A percentile compares a stretch with the other conserved stretches of the same genome.
Evolutionary conservation across 495 filamentous ascomycete genomes (phyloP).

Genomic region (Aspergillus haitiensis): DNA sequence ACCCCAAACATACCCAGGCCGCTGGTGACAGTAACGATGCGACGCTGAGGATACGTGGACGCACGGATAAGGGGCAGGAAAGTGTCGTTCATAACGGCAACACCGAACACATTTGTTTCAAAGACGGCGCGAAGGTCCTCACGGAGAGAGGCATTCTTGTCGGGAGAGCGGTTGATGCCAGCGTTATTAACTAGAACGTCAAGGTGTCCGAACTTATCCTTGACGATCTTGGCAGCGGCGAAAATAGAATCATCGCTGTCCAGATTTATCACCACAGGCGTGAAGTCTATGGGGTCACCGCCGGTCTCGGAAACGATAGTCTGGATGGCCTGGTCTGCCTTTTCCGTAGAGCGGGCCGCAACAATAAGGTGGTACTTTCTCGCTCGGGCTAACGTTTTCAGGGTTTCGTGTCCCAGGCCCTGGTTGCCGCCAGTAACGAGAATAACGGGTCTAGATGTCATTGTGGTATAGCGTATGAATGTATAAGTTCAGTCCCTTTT

Average conservation of each 20-base stretch:
- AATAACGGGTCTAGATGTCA: background rate
- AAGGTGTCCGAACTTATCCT: background rate
- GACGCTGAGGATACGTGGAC: background rate
- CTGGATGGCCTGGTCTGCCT: background rate
- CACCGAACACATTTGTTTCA: conserved; percentile 7
- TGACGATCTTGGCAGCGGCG: background rate
- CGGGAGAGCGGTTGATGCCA: background rate
- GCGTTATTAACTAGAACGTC: conserved; percentile 7
- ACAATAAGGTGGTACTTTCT: conserved; percentile 1
- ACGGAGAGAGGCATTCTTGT: background rate
- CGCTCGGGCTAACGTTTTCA: background rate
- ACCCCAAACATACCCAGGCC: conserved; percentile 3
- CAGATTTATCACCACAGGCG: background rate
- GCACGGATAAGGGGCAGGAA: background rate
- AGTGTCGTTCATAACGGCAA: background rate
- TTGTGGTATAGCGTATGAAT: background rate
- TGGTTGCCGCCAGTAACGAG: conserved; percentile 10
- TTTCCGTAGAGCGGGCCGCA: background rate
- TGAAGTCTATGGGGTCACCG: background rate
- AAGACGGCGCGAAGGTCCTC: conserved; percentile 2
- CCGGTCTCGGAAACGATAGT: background rate
- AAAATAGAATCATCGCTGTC: background rate
- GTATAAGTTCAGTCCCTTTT: no score
- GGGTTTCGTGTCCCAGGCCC: conserved; percentile 3
- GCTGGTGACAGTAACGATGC: conserved; percentile 5